A percentile compares a stretch with the other conserved stretches of the same genome.
Conservation (phyloP, 495 filamentous ascomycete genomes). For the Penicillium dipodomyicola region DNA sequence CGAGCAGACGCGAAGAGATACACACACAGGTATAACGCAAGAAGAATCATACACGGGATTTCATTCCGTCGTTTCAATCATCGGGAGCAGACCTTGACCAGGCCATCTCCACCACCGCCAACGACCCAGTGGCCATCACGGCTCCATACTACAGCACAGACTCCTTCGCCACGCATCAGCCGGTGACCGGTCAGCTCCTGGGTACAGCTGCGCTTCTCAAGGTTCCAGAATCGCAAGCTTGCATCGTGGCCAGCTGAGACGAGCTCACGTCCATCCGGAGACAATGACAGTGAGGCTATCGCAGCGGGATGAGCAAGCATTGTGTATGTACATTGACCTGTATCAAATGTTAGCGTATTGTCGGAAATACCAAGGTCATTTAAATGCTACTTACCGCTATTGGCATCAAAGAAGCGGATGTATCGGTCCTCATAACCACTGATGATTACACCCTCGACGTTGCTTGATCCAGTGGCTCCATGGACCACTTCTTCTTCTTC, state of each 20-base stretch:
- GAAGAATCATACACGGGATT: constrained; percentile 39
- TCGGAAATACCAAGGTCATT: background rate
- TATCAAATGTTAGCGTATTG: constrained; percentile 31
- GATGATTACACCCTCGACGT: constrained; percentile 88
- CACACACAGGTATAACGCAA: constrained; percentile 24
- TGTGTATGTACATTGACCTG: constrained; percentile 98
- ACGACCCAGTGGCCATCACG: constrained; percentile 93
- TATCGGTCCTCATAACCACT: constrained; percentile 94
- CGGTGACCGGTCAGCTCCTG: constrained; percentile 92
- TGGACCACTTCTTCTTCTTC: constrained; percentile 71
- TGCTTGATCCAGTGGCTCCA: constrained; percentile 81
- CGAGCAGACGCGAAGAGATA: constrained; percentile 23
- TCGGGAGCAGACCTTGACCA: constrained; percentile 91
- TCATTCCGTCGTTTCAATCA: constrained; percentile 35
- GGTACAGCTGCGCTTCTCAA: constrained; percentile 88
- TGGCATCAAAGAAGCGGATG: constrained; percentile 96
- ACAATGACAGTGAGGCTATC: constrained; percentile 85
- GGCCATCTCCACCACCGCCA: constrained; percentile 90
- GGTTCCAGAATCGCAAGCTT: constrained; percentile 92
- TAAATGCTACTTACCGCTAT: constrained; percentile 74
- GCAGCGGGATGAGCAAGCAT: constrained; percentile 95
- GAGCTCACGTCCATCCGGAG: constrained; percentile 88
- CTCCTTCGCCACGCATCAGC: constrained; percentile 90
- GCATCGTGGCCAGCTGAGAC: constrained; percentile 96
- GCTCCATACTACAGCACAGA: constrained; percentile 91